Percentiles rank a stretch among this genome's conserved stretches.
Evolutionary conservation across 139 green algal species (phyloP).

Genomic region (Prasinococcaceae sp.): DNA sequence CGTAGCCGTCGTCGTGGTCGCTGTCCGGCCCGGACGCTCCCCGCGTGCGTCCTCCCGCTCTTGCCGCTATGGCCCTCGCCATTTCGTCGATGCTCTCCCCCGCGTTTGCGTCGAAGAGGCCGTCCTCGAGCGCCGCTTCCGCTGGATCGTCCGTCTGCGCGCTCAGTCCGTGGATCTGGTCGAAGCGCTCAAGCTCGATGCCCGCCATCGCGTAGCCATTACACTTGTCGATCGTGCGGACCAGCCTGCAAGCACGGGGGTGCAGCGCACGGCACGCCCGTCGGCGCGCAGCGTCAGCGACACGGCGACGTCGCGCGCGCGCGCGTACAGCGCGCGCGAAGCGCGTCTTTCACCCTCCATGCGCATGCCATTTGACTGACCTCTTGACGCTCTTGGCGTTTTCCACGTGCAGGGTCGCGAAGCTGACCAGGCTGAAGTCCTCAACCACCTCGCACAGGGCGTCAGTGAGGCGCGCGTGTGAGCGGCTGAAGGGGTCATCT

Average conservation of each 20-base stretch:
- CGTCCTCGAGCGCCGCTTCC: no score
- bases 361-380: not conserved
- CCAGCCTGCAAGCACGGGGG: not conserved
- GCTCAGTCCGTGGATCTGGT: no score
- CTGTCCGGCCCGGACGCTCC: no score
- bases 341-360: not conserved
- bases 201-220: conserved; percentile 27
- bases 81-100: no score
- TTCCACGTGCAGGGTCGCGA: conserved; percentile 47
- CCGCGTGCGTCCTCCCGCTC: no score
- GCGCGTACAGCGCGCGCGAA: not conserved
- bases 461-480: no score
- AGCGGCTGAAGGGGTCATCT: no score
- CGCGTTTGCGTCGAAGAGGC: no score
- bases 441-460: conserved; percentile 66
- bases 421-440: conserved; percentile 74
- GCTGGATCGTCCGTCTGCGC: no score
- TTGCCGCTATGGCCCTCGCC: no score
- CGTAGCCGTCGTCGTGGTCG: no score
- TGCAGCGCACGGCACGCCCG: not conserved
- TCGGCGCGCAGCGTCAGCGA: not conserved
- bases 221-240: conserved; percentile 19
- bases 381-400: not conserved
- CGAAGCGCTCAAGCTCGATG: no score
- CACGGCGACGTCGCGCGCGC: not conserved